Evolutionary conservation across 2,329 filamentous ascomycete species (phyloP).

Genomic region (Myriosclerotinia scirpicola): DNA sequence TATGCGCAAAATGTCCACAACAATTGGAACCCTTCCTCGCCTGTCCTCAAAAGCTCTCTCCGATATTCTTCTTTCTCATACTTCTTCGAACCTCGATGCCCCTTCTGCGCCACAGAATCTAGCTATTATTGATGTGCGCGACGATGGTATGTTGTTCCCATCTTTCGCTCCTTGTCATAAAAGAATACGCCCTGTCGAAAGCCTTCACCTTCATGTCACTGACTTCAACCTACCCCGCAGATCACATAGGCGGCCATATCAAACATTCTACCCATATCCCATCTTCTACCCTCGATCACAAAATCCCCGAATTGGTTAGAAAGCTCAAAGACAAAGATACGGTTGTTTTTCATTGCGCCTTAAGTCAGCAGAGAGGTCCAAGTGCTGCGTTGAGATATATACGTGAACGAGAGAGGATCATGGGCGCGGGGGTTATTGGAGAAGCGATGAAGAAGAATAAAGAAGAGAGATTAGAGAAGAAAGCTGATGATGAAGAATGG

Average conservation of each 20-base stretch:
- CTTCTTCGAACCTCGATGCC: constrained; percentile 34
- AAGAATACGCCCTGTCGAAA: background rate
- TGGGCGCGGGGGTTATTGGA: constrained; percentile 35
- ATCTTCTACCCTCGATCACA: constrained; percentile 68
- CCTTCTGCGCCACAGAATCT: constrained; percentile 44
- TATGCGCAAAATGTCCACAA: constrained; percentile 32
- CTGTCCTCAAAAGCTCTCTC: constrained; percentile 38
- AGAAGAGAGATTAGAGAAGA: constrained; percentile 30
- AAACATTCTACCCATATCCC: constrained; percentile 74
- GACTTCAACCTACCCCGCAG: constrained; percentile 45
- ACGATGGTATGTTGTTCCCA: constrained; percentile 58
- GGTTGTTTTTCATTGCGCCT: constrained; percentile 91
- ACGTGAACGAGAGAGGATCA: constrained; percentile 61
- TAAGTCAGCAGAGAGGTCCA: constrained; percentile 89
- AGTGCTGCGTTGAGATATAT: constrained; percentile 79
- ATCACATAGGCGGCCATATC: constrained; percentile 91
- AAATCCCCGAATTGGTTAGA: constrained; percentile 79
- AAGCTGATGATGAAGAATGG: constrained; percentile 41
- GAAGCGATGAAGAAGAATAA: constrained; percentile 30
- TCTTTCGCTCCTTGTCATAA: background rate
- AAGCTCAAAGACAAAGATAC: constrained; percentile 73
- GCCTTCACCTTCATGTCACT: background rate
- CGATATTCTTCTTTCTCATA: constrained; percentile 35
- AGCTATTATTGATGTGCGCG: constrained; percentile 85
- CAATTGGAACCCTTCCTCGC: constrained; percentile 37